phyloP scores from a whole-genome alignment of 495 filamentous ascomycete species.

The Trichoderma orchidacearum region DNA sequence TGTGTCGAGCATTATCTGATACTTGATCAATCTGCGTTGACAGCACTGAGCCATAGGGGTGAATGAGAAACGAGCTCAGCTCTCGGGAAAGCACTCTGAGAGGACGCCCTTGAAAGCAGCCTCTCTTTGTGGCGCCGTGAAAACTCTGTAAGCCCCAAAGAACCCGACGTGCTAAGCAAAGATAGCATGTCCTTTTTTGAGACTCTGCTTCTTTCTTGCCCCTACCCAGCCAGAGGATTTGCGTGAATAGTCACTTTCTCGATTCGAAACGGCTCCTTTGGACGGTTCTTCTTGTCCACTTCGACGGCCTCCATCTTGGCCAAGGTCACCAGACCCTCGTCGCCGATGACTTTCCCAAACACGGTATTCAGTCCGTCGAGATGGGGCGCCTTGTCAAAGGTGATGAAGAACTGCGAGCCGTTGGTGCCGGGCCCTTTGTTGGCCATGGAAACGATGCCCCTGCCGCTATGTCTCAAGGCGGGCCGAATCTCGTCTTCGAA shows the following conservation, averaged over 20 bases:
- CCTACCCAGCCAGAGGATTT: slow-evolving; percentile 68
- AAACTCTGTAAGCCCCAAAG: no score
- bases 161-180: no score
- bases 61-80: no score
- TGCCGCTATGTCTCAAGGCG: slow-evolving; percentile 67
- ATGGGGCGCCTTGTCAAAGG: slow-evolving; percentile 76
- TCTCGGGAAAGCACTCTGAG: no score
- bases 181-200: no score
- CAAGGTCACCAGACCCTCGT: slow-evolving; percentile 52
- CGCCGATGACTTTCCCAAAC: slow-evolving; percentile 65
- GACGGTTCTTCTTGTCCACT: slow-evolving; percentile 84
- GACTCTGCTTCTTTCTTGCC: no score
- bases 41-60: no score
- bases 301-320: slow-evolving; percentile 63
- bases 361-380: slow-evolving; percentile 89
- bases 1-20: no score
- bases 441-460: slow-evolving; percentile 89
- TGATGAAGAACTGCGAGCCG: slow-evolving; percentile 89
- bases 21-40: no score
- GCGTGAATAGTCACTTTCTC: slow-evolving; percentile 78
- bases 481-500: slow-evolving; percentile 93
- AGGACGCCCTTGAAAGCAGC: no score
- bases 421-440: slow-evolving; percentile 78
- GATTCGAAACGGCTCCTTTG: slow-evolving; percentile 57
- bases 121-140: no score